A percentile compares a stretch with the other conserved stretches of the same genome.
These are phyloP conservation scores for Neopestalotiopsis clavispora DNA, from an alignment of 2,329 filamentous ascomycete genomes.

Conservation along the genomic window DNA sequence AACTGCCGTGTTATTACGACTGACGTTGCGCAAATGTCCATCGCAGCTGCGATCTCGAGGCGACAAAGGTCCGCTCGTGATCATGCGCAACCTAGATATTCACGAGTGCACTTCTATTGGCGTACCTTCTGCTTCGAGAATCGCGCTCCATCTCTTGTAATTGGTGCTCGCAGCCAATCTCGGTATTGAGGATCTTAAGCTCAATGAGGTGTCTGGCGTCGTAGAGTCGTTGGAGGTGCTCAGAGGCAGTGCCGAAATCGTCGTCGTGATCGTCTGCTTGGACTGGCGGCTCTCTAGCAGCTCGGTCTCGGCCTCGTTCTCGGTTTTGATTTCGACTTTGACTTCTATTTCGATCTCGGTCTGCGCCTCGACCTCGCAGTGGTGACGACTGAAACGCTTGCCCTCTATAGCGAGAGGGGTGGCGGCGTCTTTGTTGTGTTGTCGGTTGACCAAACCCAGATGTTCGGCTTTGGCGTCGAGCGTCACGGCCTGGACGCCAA, in stretches of 20 bases:
- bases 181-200: neutral
- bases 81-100: neutral
- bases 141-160: conserved; percentile 33
- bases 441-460: neutral
- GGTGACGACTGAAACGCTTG: neutral
- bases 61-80: neutral
- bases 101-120: neutral
- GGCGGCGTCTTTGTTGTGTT: neutral
- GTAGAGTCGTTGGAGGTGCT: neutral
- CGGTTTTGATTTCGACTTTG: neutral
- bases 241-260: neutral
- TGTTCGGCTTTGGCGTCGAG: neutral
- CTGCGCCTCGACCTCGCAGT: neutral
- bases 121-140: conserved; percentile 26
- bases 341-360: neutral
- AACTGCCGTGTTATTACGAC: no score
- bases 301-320: neutral
- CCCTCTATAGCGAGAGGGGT: neutral
- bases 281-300: neutral
- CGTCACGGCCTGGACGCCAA: neutral
- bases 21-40: neutral
- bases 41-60: neutral
- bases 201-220: neutral
- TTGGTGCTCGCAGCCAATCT: neutral
- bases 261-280: neutral